Evolutionary conservation across 108 stramenopile species (phyloP).

Genomic region (Skeletonema costatum): DNA sequence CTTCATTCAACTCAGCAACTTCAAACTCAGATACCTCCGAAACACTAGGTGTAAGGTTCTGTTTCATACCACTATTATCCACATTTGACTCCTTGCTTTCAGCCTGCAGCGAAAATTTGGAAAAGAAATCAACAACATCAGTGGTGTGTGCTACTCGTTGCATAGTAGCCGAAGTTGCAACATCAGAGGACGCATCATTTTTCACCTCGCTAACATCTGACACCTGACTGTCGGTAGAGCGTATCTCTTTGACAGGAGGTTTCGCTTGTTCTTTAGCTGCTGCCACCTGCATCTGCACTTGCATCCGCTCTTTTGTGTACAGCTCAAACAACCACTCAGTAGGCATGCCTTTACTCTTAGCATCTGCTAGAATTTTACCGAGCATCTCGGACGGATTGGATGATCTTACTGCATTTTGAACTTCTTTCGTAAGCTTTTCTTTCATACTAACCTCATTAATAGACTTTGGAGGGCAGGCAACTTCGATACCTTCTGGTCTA

Average conservation of each 20-base stretch:
- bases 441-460: not conserved
- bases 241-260: not conserved
- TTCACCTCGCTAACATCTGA: not conserved
- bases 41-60: not conserved
- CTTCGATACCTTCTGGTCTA: not conserved
- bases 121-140: conserved; percentile 39
- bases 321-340: not conserved
- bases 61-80: not conserved
- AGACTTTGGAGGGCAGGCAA: not conserved
- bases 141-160: not conserved
- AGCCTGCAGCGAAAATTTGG: conserved; percentile 36
- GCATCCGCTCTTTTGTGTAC: not conserved
- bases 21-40: not conserved
- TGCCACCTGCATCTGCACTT: not conserved
- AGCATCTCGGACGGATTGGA: not conserved
- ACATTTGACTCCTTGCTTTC: not conserved
- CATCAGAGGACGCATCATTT: not conserved
- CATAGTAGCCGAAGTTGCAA: not conserved
- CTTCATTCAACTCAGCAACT: not conserved
- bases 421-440: not conserved
- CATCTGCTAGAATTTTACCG: not conserved
- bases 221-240: not conserved
- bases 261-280: not conserved
- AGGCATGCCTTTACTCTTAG: not conserved
- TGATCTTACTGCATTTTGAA: not conserved